Percentiles rank a stretch among this genome's conserved stretches.
These are phyloP conservation scores for Ciborinia camelliae DNA, from an alignment of 2,329 filamentous ascomycete genomes.

Conservation along the genomic window DNA sequence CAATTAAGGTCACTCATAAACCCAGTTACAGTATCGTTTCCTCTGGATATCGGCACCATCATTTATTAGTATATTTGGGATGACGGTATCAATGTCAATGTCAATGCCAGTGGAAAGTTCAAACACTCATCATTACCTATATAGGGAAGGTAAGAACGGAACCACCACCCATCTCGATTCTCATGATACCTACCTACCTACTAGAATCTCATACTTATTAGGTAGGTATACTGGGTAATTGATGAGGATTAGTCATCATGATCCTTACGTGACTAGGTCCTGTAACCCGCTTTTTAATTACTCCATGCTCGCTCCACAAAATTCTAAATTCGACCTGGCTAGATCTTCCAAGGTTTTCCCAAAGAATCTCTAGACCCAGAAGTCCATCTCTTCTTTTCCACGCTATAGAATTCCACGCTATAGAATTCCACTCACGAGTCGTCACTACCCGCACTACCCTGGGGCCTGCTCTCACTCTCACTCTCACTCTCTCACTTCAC, in stretches of 20 bases:
- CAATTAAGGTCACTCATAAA: too few relatives aligned
- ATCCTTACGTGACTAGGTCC: not conserved
- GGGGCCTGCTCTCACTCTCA: not conserved
- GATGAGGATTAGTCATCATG: constrained; percentile 2
- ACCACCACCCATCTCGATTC: too few relatives aligned
- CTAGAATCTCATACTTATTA: too few relatives aligned
- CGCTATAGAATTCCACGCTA: not conserved
- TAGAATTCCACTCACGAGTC: not conserved
- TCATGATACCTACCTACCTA: too few relatives aligned
- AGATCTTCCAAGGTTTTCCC: constrained; percentile 18
- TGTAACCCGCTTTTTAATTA: not conserved
- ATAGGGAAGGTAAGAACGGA: too few relatives aligned
- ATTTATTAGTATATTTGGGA: too few relatives aligned
- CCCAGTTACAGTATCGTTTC: too few relatives aligned
- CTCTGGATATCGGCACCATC: too few relatives aligned
- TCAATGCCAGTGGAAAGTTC: too few relatives aligned
- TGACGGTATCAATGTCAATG: too few relatives aligned
- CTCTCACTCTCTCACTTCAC: not conserved
- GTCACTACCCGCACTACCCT: not conserved
- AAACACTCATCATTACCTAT: too few relatives aligned
- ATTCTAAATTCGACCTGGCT: constrained; percentile 14
- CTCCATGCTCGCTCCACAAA: constrained; percentile 5
- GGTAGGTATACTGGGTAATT: too few relatives aligned
- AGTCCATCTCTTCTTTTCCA: not conserved
- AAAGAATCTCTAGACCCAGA: constrained; percentile 6